Base-by-base conservation (phyloP, 352 stramenopile species). In the Globisporangium echinulatum region DNA sequence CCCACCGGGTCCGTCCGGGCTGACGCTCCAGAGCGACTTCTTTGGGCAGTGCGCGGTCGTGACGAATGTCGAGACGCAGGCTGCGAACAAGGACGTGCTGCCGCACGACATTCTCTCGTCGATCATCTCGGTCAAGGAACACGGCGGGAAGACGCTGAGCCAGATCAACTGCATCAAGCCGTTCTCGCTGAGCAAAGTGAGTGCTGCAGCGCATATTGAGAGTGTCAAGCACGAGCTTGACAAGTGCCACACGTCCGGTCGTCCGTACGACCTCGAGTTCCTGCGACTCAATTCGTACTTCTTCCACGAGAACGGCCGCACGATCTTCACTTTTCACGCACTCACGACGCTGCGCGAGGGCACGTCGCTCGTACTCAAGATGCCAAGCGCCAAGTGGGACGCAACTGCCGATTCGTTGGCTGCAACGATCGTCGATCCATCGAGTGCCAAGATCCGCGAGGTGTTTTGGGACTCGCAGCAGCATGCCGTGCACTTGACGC, bases 31-130 rank as follows among this genome's bases (percentile, higher is more conserved):
- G 15, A 69, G 61, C 9, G 77, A 87, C 54, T 87, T 87, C 40
- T 87, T 82, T 57, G 77, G 77, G 0, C 77, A 87, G 57, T 84
- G 74, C 46, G 62, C 66, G 10, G 69, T 87, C 17, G 74, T 85
- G 9, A 72, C 68, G 1, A 51, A 52, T 0, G 70, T 81, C n/a
- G 72, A 71, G 10, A 81, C 72, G 9, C 61, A 64, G 49, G 70
- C 63, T 11, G 63, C 54, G 17, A 58, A 56, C 3, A 53, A 56
- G 6, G 52, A 53, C 47, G 53, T 64, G 3, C 38, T 19, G 19
- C 46, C 61, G 42, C 52, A 78, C 46, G 74, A 84, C 43, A 84
- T 84, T 44, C 64, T 84, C 33, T 66, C 68, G 0, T 71, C 70
- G 6, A 81, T 84, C 36, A 66, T 63, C 3, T 70, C 66, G 37